phyloP scores from a whole-genome alignment of 306 rosid genomes.

The Inga laurina region DNA sequence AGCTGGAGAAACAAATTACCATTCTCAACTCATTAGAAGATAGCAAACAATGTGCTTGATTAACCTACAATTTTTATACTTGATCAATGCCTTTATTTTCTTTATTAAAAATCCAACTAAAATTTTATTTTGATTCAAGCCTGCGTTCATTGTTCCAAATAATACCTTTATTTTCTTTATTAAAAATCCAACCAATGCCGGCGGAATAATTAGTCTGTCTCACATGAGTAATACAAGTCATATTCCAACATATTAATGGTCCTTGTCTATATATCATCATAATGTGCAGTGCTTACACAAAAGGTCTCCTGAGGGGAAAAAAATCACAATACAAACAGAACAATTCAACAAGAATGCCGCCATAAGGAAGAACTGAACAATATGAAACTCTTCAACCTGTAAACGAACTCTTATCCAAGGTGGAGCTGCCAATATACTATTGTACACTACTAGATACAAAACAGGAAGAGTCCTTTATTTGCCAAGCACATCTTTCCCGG shows the following conservation, averaged over 20 bases:
- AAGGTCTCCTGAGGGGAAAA: neutral
- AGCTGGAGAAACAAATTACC: neutral
- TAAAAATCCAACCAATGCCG: neutral
- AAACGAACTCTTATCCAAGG: conserved; percentile 26
- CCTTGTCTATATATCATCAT: neutral
- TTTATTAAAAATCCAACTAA: neutral
- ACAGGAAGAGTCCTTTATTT: conserved; percentile 23
- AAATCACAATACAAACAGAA: conserved; percentile 37
- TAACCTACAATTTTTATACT: neutral
- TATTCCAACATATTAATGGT: neutral
- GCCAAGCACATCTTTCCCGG: conserved; percentile 30
- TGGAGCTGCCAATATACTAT: conserved; percentile 14
- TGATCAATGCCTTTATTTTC: neutral
- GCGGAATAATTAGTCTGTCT: neutral
- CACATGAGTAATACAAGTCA: neutral
- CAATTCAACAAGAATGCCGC: conserved; percentile 28
- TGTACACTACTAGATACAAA: conserved; percentile 18
- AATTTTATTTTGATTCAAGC: neutral
- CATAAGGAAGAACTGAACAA: conserved; percentile 32
- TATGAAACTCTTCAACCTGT: conserved; percentile 24
- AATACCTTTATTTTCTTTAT: no score
- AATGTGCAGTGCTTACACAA: conserved; percentile 7
- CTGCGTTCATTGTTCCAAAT: neutral
- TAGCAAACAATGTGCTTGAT: neutral
- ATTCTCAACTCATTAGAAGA: neutral